Base-by-base conservation (phyloP, 352 stramenopile species). In the Phytophthora boehmeriae region DNA sequence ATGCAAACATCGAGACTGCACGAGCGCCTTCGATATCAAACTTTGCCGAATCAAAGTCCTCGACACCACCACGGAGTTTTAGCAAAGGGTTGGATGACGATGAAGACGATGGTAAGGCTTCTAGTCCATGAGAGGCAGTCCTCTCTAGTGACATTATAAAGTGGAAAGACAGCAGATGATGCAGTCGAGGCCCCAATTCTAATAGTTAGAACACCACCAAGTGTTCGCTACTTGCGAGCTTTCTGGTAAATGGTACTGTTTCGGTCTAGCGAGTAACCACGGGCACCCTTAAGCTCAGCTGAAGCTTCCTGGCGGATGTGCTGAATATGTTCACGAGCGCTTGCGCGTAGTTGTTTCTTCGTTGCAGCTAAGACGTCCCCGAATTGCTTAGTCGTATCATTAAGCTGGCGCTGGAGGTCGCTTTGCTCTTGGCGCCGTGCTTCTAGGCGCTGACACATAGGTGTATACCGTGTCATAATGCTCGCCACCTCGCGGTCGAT, bases 171-270 rank as follows among this genome's bases (percentile, higher is more conserved):
- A 54, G 50, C 55, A 58, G 42, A 48, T 54, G 62, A 63, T 59
- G 56, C 50, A 71, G 57, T 63, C 63, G 63, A 52, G 23, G 54
- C 56, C 56, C 48, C 59, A 30, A 61, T 70, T 60, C 58, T 53
- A 73, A 51, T 48, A 54, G 38, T 23, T 39, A 19, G 41, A 50
- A 43, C 28, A 19, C 30, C 13, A 19, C 42, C n/a, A 11, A 20
- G 16, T 25, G 38, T 43, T 30, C 42, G 17, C 36, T 67, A 71
- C 50, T 66, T 55, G 30, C 58, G 59, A 46, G 69, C 50, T 13
- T 73, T 83, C 48, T 92, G 83, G 54, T 92, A 86, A 3, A 89
- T 64, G 0, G 80, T 92, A 61, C 80, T 92, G 23, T 77, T 77
- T 13, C 63, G 68, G 17, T 78, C 83, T 4, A 89, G 25, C 16